phyloP scores from a whole-genome alignment of 495 filamentous ascomycete genomes.

The Hypoxylon fuscum region DNA sequence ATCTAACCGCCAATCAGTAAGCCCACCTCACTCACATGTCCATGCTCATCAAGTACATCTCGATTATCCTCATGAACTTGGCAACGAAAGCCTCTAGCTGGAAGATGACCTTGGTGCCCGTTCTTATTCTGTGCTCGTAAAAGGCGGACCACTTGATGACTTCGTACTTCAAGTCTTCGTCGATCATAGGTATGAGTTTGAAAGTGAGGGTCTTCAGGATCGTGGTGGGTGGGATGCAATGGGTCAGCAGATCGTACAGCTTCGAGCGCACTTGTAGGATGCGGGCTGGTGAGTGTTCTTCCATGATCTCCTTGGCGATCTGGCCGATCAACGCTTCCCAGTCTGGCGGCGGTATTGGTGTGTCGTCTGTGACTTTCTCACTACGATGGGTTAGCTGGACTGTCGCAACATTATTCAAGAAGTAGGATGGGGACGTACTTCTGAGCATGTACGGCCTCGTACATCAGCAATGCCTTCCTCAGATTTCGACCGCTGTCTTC shows the following conservation, averaged over 20 bases:
- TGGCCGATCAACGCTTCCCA: slow-evolving; percentile 91
- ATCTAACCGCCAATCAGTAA: slow-evolving; percentile 2
- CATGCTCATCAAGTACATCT: slow-evolving; percentile 93
- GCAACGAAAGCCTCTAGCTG: slow-evolving; percentile 98
- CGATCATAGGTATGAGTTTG: slow-evolving; percentile 85
- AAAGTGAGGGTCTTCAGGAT: slow-evolving; percentile 94
- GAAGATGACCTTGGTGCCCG: slow-evolving; percentile 95
- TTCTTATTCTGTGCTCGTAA: slow-evolving; percentile 91
- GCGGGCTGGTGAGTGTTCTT: slow-evolving; percentile 85
- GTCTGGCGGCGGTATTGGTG: slow-evolving; percentile 90
- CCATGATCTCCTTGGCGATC: slow-evolving; percentile 89
- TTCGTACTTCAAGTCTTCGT: slow-evolving; percentile 87
- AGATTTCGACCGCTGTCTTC: slow-evolving; percentile 93
- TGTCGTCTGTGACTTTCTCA: slow-evolving; percentile 88
- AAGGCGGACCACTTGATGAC: slow-evolving; percentile 96
- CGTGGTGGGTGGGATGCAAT: slow-evolving; percentile 94
- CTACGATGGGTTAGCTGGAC: slow-evolving; percentile 57
- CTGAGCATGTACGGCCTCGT: slow-evolving; percentile 94
- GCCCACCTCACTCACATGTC: slow-evolving; percentile 59
- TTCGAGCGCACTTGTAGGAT: slow-evolving; percentile 89
- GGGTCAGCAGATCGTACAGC: slow-evolving; percentile 93
- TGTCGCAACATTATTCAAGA: background rate
- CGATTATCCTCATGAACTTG: slow-evolving; percentile 95
- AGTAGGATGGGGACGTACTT: slow-evolving; percentile 66
- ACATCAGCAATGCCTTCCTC: slow-evolving; percentile 90